Evolutionary conservation across 352 stramenopile species (phyloP).

Genomic region (Pythium brachiatum): DNA sequence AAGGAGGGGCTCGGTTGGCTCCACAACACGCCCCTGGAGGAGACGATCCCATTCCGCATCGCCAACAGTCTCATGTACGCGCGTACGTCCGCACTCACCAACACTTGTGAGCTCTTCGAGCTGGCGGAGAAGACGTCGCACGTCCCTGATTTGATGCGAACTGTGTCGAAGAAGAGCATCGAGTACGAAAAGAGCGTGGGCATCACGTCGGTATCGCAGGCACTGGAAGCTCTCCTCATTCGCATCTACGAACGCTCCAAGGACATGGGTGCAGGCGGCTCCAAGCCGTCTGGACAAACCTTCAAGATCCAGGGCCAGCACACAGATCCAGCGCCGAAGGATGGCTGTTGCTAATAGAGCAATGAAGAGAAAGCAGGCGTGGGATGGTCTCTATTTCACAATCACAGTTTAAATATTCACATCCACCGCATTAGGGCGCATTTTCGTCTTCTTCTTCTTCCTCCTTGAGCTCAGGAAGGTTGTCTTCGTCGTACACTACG

Average conservation of each 20-base stretch:
- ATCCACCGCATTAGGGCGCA: conserved; percentile 8
- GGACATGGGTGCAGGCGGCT: conserved; percentile 44
- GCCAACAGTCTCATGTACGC: conserved; percentile 71
- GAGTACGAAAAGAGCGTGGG: conserved; percentile 49
- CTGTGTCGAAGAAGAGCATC: conserved; percentile 29
- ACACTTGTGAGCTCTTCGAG: conserved; percentile 60
- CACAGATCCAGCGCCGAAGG: conserved; percentile 15
- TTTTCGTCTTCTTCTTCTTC: conserved; percentile 27
- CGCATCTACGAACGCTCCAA: conserved; percentile 71
- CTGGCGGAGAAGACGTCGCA: conserved; percentile 42
- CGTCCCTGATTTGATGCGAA: conserved; percentile 30
- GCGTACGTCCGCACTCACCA: conserved; percentile 52
- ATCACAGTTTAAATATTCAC: conserved; percentile 8
- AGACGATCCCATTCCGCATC: conserved; percentile 52
- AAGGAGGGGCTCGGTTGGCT: conserved; percentile 48
- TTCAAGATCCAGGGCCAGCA: conserved; percentile 36
- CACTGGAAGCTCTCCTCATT: conserved; percentile 60
- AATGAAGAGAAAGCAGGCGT: neutral
- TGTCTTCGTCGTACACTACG: conserved; percentile 95
- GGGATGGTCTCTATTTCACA: conserved; percentile 11
- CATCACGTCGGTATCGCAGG: conserved; percentile 47
- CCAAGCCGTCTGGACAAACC: conserved; percentile 40
- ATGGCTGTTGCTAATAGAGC: conserved; percentile 38
- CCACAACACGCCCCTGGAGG: conserved; percentile 35
- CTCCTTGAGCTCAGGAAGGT: conserved; percentile 63